phyloP scores from a whole-genome alignment of 345 rosid species.

The Mallotus nudiflorus region DNA sequence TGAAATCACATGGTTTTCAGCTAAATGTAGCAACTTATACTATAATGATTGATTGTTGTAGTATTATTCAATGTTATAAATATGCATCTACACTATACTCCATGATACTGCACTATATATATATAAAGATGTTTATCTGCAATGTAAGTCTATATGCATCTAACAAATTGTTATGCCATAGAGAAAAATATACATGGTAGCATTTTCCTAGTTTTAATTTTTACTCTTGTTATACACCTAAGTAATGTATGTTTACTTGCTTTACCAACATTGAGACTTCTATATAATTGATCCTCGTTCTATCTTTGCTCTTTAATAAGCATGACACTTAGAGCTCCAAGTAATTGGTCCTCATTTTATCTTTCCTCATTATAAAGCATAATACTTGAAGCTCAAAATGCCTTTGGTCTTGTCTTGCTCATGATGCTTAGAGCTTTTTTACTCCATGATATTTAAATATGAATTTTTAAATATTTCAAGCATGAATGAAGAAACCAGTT shows the following conservation, averaged over 20 bases:
- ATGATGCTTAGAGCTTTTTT: no score
- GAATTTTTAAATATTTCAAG: not conserved
- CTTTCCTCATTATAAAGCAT: no score
- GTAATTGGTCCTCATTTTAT: no score
- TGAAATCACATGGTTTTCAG: slow-evolving; percentile 46
- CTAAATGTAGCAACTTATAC: slow-evolving; percentile 54
- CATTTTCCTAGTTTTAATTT: not conserved
- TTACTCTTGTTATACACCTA: not conserved
- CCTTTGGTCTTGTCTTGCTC: no score
- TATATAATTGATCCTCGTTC: no score
- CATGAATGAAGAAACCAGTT: not conserved
- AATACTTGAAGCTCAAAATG: no score
- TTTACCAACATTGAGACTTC: not conserved
- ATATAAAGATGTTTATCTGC: not conserved
- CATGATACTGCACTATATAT: slow-evolving; percentile 66
- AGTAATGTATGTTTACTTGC: not conserved
- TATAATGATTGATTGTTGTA: slow-evolving; percentile 75
- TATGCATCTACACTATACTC: slow-evolving; percentile 65
- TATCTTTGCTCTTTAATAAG: no score
- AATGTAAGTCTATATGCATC: not conserved
- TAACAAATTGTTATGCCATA: not conserved
- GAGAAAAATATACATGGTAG: no score
- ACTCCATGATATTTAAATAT: no score
- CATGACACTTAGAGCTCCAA: no score
- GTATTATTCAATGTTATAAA: slow-evolving; percentile 42